Conservation (phyloP, 1,284 basidiomycete species). For the Tilletiaria anomala region DNA sequence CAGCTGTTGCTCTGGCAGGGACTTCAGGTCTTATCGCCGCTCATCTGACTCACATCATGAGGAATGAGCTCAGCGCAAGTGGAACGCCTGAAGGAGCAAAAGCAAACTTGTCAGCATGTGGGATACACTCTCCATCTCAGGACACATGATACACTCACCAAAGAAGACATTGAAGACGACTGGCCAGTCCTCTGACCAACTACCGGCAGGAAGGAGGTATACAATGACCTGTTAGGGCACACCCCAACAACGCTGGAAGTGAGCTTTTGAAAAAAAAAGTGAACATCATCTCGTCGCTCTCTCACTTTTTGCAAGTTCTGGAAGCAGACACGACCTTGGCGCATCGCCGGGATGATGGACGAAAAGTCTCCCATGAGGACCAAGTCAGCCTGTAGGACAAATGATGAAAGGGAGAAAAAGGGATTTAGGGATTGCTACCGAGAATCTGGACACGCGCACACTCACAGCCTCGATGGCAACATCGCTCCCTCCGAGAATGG, state of each 20-base stretch:
- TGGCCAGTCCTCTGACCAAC: slow-evolving; percentile 56
- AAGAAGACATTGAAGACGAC: slow-evolving; percentile 49
- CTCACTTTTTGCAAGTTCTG: slow-evolving; percentile 55
- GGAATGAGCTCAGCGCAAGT: slow-evolving; percentile 47
- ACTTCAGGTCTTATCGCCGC: slow-evolving; percentile 40
- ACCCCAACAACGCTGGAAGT: no score
- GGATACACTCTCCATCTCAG: no score
- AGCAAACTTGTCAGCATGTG: neutral
- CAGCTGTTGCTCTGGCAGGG: slow-evolving; percentile 44
- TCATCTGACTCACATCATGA: no score
- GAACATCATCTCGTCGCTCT: no score
- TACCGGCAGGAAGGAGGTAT: slow-evolving; percentile 39
- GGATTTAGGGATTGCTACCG: no score
- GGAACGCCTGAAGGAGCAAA: neutral
- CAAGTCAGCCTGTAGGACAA: no score
- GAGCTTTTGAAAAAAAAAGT: no score
- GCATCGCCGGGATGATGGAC: slow-evolving; percentile 24
- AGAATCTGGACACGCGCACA: no score
- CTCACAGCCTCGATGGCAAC: slow-evolving; percentile 38
- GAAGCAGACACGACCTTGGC: slow-evolving; percentile 50
- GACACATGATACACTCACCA: no score
- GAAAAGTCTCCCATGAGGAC: slow-evolving; percentile 26
- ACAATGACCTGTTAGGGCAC: no score
- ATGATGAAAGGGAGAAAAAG: no score
- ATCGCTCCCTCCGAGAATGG: slow-evolving; percentile 44